Evolutionary conservation across 208 protist species (phyloP).

Genomic region (Acanthamoeba quina): DNA sequence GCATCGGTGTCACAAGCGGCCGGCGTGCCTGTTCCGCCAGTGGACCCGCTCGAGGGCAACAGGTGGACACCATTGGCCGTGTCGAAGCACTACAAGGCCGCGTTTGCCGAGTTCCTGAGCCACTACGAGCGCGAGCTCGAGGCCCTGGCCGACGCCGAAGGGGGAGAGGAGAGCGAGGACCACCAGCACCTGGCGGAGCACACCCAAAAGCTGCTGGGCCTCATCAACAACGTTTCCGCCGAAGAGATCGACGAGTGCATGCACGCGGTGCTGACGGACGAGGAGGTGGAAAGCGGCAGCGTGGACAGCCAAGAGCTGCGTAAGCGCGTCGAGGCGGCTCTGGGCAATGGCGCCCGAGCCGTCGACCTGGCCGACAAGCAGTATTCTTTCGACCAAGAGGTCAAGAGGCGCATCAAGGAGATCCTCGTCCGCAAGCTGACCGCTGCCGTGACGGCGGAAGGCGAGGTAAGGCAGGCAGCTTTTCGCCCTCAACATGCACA

Average conservation of each 20-base stretch:
- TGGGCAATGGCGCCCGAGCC: background rate
- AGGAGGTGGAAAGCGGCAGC: background rate
- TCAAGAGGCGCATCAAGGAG: constrained; percentile 22
- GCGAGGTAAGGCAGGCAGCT: background rate
- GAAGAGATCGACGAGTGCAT: background rate
- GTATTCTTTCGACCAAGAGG: background rate
- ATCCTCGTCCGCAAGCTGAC: background rate
- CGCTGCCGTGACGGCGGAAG: background rate
- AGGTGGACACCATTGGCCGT: background rate
- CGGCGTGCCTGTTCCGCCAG: background rate
- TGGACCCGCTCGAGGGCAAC: background rate
- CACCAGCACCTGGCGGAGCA: background rate
- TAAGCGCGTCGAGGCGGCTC: background rate
- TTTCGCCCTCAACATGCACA: background rate
- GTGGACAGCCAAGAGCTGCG: background rate
- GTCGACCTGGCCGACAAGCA: background rate
- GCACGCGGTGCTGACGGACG: background rate
- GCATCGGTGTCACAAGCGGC: background rate
- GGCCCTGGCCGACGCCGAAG: background rate
- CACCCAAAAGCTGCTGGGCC: background rate
- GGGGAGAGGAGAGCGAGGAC: background rate
- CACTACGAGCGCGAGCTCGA: background rate
- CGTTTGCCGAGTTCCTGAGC: background rate
- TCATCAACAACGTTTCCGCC: background rate
- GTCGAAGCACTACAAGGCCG: background rate